Conservation (phyloP, 192 early-diverging fungal species). For the Backusella westeae region DNA sequence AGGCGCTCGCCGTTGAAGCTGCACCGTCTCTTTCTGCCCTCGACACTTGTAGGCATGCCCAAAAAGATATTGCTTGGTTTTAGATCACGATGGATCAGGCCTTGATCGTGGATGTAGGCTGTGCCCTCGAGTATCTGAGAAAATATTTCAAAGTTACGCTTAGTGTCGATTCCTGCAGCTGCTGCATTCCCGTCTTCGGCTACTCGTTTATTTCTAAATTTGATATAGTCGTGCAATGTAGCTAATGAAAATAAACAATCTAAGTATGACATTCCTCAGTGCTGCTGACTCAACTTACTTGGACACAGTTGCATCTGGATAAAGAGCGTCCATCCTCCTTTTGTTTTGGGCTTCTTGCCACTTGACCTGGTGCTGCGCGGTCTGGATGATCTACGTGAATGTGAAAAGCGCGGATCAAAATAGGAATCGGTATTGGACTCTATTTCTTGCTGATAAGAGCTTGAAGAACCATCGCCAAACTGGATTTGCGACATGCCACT, state of each 20-base stretch:
- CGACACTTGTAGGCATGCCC: constrained; percentile 28
- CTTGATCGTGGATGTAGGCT: constrained; percentile 67
- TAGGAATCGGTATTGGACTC: constrained; percentile 13
- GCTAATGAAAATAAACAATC: constrained; percentile 19
- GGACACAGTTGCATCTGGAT: constrained; percentile 95
- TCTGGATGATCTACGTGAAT: not conserved
- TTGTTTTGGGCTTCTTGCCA: not conserved
- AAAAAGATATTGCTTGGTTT: constrained; percentile 75
- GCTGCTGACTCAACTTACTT: constrained; percentile 27
- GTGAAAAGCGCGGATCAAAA: not conserved
- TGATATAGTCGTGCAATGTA: constrained; percentile 66
- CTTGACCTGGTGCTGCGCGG: not conserved
- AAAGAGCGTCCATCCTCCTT: constrained; percentile 55
- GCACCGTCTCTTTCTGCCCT: not conserved
- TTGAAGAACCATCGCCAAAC: not conserved
- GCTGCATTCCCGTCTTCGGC: constrained; percentile 19
- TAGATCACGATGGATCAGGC: constrained; percentile 75
- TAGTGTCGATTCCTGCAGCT: constrained; percentile 2
- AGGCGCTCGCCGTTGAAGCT: not conserved
- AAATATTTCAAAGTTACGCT: constrained; percentile 49
- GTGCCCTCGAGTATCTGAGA: constrained; percentile 79
- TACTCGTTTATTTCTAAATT: constrained; percentile 21
- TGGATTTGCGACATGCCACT: constrained; percentile 11
- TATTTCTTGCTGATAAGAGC: constrained; percentile 19
- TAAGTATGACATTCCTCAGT: not conserved